Evolutionary conservation across 176 grass and related monocot species (phyloP).

Genomic region (Thinopyrum elongatum): DNA sequence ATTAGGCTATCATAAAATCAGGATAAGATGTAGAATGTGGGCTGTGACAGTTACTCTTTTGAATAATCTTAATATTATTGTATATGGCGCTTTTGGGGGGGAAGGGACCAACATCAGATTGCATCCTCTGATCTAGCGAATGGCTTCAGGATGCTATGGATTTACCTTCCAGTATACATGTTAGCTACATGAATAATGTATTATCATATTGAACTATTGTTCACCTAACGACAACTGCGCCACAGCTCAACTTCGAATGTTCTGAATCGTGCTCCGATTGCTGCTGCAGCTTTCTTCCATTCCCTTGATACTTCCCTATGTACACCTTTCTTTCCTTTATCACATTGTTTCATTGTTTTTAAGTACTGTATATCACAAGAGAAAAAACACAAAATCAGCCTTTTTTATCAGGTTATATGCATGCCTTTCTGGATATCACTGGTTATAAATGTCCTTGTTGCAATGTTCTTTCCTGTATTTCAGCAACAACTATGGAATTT

Average conservation of each 20-base stretch:
- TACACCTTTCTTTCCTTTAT: conserved; percentile 4
- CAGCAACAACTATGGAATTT: conserved; percentile 98
- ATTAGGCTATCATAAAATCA: background rate
- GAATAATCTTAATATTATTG: background rate
- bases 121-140: background rate
- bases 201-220: conserved; percentile 13
- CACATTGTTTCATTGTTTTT: conserved; percentile 12
- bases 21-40: background rate
- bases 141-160: background rate
- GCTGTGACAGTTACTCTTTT: background rate
- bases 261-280: background rate
- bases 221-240: background rate
- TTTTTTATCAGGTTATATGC: conserved; percentile 9
- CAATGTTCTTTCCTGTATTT: conserved; percentile 23
- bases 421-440: conserved; percentile 1
- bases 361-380: conserved; percentile 11
- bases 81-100: background rate
- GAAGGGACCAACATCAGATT: background rate
- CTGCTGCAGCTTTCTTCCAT: background rate
- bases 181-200: background rate
- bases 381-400: background rate
- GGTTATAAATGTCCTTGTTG: conserved; percentile 6
- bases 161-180: background rate
- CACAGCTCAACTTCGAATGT: conserved; percentile 12
- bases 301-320: background rate